phyloP scores from a whole-genome alignment of 129 eudicot species.

The Logfia minima region DNA sequence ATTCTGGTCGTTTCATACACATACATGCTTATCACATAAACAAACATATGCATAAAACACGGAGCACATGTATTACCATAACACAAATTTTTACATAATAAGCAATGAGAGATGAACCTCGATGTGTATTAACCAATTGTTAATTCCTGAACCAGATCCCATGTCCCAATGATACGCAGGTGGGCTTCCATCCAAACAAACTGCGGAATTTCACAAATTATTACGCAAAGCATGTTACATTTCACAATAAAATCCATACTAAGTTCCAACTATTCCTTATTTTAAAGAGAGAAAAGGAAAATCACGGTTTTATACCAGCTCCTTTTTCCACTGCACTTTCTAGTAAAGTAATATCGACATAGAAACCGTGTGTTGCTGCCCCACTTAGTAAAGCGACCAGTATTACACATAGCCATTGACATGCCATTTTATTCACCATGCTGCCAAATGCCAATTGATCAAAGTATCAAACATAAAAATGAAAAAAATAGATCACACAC shows the following conservation, averaged over 20 bases:
- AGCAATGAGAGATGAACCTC: constrained; percentile 55
- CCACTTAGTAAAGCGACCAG: constrained; percentile 36
- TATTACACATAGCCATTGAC: constrained; percentile 35
- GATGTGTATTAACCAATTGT: constrained; percentile 84
- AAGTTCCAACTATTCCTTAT: neutral
- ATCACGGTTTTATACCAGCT: constrained; percentile 55
- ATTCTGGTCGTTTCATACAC: neutral
- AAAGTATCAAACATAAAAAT: neutral
- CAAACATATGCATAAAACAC: neutral
- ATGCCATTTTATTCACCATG: constrained; percentile 38
- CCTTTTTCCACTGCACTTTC: constrained; percentile 77
- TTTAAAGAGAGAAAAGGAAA: neutral
- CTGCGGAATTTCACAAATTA: constrained; percentile 37
- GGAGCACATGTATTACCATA: neutral
- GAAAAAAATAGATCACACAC: neutral
- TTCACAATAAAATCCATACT: neutral
- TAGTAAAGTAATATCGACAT: constrained; percentile 69
- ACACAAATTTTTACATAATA: neutral
- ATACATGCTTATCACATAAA: neutral
- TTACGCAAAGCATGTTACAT: constrained; percentile 8
- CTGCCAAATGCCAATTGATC: constrained; percentile 44
- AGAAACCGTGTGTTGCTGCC: constrained; percentile 49
- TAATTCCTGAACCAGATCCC: constrained; percentile 78
- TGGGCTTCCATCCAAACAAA: constrained; percentile 95
- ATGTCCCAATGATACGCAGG: constrained; percentile 84